Conservation (phyloP, 177 flowering plant genomes). For the Vitis hybrid region DNA sequence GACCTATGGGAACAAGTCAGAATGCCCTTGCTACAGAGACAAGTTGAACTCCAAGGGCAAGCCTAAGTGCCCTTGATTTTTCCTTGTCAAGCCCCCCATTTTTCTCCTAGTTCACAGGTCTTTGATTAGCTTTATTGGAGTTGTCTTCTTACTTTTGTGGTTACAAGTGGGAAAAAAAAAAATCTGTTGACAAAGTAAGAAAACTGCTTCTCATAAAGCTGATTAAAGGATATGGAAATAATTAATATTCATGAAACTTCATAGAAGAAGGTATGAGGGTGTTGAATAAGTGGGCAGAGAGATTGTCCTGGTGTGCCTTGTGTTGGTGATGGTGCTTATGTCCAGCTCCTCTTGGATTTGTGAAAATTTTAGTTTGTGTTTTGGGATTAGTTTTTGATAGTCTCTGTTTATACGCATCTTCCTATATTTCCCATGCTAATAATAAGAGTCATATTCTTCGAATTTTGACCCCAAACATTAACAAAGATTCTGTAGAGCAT, state of each 20-base stretch:
- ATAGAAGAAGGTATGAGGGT: not conserved
- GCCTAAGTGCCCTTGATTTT: constrained; percentile 52
- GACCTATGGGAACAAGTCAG: constrained; percentile 53
- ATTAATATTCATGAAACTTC: not conserved
- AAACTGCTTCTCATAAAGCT: not conserved
- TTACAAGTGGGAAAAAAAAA: not conserved
- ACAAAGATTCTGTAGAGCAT: too few species aligned
- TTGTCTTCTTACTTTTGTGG: not conserved
- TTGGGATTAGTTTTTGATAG: too few species aligned
- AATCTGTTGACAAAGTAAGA: not conserved
- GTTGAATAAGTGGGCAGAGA: not conserved
- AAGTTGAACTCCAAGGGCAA: constrained; percentile 44
- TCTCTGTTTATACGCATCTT: too few species aligned
- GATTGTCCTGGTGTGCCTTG: not conserved
- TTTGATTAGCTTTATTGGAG: not conserved
- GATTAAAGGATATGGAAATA: not conserved
- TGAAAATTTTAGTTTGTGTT: too few species aligned
- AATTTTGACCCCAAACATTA: too few species aligned
- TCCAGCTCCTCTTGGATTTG: not conserved
- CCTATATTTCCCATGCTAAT: too few species aligned
- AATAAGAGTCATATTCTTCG: too few species aligned
- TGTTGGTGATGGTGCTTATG: not conserved
- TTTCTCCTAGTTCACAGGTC: not conserved
- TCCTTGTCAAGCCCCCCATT: not conserved
- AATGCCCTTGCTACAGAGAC: constrained; percentile 70